Base-by-base conservation (phyloP, 345 rosid species). In the Salix viminalis region DNA sequence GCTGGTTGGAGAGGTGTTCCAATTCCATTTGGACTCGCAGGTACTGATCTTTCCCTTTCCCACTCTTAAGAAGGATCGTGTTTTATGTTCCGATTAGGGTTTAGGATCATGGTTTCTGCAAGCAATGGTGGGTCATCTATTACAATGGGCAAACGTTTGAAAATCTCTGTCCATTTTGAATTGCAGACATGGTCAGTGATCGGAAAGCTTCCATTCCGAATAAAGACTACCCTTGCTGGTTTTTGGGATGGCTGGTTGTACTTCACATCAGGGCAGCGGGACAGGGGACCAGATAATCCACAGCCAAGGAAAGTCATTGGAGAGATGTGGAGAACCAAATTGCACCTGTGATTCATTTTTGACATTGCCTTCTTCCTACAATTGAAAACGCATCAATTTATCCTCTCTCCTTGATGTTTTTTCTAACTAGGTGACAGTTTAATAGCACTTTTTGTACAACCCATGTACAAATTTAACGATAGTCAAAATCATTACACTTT, bases 131-230 rank as follows among this genome's bases (percentile, higher is more conserved):
- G 36, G 23, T 18, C 48, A 68, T 37, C 65, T 41, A 8, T 41
- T 41, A 56, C 77, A 3, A n/a, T 32, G 2, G 68, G 69, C 66
- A 5, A 13, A 34, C 36, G 24, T 19, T 58, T 44, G 67, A 46
- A 58, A 58, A 10, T 58, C 19, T 56, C 15, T 54, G 30, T 74
- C 10, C 21, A 21, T 67, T 78, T 42, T 13, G 34, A 52, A 77
- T 70, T 81, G 75, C 92, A 94, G 98, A 86, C 82, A 34, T 94
- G 97, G 97, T 87, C 98, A 5, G 93, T 92, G 83, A 86, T 90
- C 4, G 96, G 97, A 77, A 87, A 85, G 88, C 91, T 94, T 73
- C 96, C 97, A 13, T 92, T 72, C 81, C 91, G 97, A 1, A 62
- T 88, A n/a, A 94, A 94, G 86, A 91, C 93, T 10, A 76, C 95